A percentile compares a stretch with the other conserved stretches of the same genome.
These are phyloP conservation scores for Auriscalpium vulgare DNA, from an alignment of 768 basidiomycete genomes.

Conservation along the genomic window DNA sequence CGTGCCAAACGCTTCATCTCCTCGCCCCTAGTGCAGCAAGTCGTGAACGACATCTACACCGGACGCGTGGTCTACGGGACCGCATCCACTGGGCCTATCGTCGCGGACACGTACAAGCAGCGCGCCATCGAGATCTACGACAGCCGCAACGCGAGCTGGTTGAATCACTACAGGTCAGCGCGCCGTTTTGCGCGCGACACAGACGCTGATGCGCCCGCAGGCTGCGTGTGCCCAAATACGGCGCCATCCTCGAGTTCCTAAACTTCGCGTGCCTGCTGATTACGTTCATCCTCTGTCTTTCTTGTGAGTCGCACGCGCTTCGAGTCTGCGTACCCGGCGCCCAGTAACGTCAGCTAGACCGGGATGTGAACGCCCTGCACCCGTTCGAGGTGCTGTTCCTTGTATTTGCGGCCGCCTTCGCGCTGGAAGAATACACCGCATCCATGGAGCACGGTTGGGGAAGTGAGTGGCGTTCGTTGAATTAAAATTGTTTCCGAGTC, in stretches of 20 bases:
- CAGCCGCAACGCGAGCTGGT: slow-evolving; percentile 53
- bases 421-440: slow-evolving; percentile 82
- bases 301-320: slow-evolving; percentile 40
- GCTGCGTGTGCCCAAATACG: slow-evolving; percentile 77
- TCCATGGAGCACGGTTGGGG: slow-evolving; percentile 84
- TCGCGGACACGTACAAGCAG: slow-evolving; percentile 87
- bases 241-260: slow-evolving; percentile 68
- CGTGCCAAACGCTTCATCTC: slow-evolving; percentile 79
- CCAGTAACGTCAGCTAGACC: slow-evolving; percentile 32
- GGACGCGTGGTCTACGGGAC: slow-evolving; percentile 66
- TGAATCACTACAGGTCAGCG: slow-evolving; percentile 79
- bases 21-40: slow-evolving; percentile 75
- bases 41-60: slow-evolving; percentile 80
- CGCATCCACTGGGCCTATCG: slow-evolving; percentile 56
- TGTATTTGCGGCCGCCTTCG: slow-evolving; percentile 65
- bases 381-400: slow-evolving; percentile 68
- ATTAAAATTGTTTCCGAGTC: neutral
- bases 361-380: slow-evolving; percentile 41
- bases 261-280: slow-evolving; percentile 64
- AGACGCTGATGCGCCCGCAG: slow-evolving; percentile 27
- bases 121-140: slow-evolving; percentile 70
- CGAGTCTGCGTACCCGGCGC: slow-evolving; percentile 1
- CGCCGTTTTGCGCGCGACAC: neutral
- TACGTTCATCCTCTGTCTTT: slow-evolving; percentile 67
- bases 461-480: slow-evolving; percentile 40